These are phyloP conservation scores for Purpureocillium lavendulum DNA, from an alignment of 2,329 filamentous ascomycete genomes.

Conservation along the genomic window DNA sequence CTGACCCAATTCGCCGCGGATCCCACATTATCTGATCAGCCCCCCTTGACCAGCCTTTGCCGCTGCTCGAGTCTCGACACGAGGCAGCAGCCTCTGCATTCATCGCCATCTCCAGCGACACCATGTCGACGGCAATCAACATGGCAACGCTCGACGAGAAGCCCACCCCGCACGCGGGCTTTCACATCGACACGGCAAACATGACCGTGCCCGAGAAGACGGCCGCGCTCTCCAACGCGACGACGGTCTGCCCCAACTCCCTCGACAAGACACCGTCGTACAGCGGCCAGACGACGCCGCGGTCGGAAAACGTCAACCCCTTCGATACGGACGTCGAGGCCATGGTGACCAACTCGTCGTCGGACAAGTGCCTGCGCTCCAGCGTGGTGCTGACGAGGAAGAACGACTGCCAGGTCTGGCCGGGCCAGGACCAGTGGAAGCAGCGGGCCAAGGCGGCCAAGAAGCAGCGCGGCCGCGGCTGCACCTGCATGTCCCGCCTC, in stretches of 20 bases:
- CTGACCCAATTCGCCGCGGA: too few relatives aligned
- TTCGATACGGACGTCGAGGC: constrained; percentile 53
- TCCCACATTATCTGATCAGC: too few relatives aligned
- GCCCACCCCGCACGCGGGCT: neutral
- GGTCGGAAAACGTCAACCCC: constrained; percentile 35
- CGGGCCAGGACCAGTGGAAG: constrained; percentile 51
- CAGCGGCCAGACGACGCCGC: constrained; percentile 35
- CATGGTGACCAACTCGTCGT: constrained; percentile 31
- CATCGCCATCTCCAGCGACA: too few relatives aligned
- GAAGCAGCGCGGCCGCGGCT: constrained; percentile 32
- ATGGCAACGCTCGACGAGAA: constrained; percentile 3
- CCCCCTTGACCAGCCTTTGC: too few relatives aligned
- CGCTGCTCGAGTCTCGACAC: too few relatives aligned
- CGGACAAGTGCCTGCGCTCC: constrained; percentile 20
- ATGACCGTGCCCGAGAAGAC: constrained; percentile 16
- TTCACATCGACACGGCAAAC: constrained; percentile 11
- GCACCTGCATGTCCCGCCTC: constrained; percentile 44
- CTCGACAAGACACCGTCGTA: constrained; percentile 15
- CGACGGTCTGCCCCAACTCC: constrained; percentile 13
- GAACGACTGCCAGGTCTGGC: constrained; percentile 50
- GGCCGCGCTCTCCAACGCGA: constrained; percentile 15
- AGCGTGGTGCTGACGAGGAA: constrained; percentile 21
- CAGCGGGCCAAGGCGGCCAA: constrained; percentile 49
- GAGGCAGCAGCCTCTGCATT: too few relatives aligned
- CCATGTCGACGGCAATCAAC: neutral